These are phyloP conservation scores for Triadica sebifera DNA, from an alignment of 345 rosid genomes.

Conservation along the genomic window DNA sequence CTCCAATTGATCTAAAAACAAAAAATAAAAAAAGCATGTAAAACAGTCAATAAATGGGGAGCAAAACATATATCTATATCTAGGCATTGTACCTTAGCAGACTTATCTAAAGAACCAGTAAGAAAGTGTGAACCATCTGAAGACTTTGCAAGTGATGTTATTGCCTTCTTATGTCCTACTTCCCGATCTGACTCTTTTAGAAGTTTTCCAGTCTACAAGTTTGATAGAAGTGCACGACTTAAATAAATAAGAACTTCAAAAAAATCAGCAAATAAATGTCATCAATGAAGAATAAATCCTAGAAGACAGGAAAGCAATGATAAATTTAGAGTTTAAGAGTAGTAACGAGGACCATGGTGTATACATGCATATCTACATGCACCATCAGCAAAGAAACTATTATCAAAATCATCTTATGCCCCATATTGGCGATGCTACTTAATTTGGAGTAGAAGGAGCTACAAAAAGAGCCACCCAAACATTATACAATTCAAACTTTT, in stretches of 20 bases:
- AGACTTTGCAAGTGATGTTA: slow-evolving; percentile 77
- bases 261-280: not conserved
- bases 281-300: not conserved
- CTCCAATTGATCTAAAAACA: not conserved
- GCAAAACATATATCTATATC: not conserved
- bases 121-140: slow-evolving; percentile 83
- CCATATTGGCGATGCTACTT: not conserved
- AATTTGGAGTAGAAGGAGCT: not conserved
- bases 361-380: not conserved
- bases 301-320: not conserved
- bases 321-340: not conserved
- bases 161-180: slow-evolving; percentile 76
- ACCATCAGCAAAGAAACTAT: not conserved
- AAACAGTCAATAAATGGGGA: not conserved
- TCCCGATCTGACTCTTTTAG: slow-evolving; percentile 67
- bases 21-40: not conserved
- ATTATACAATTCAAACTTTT: not conserved
- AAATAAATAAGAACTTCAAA: not conserved
- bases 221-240: not conserved
- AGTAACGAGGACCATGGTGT: not conserved
- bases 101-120: slow-evolving; percentile 89
- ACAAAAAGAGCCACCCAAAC: not conserved
- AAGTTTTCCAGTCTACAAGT: slow-evolving; percentile 73
- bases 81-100: slow-evolving; percentile 66
- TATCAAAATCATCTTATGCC: not conserved